phyloP scores from a whole-genome alignment of 257 asterid genomes.

The Craterostigma plantagineum region DNA sequence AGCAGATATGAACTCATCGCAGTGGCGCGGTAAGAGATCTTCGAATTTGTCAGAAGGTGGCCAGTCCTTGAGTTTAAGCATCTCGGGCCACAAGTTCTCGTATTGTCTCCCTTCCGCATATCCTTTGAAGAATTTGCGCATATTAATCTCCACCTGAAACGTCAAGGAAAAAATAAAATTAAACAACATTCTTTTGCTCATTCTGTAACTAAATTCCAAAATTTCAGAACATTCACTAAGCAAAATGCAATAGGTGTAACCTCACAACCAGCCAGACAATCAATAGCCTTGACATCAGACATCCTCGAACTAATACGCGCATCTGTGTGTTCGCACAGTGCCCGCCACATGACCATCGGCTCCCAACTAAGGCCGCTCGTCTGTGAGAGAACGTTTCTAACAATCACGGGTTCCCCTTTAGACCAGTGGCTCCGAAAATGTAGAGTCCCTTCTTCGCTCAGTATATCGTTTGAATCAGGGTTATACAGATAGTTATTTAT shows the following conservation, averaged over 20 bases:
- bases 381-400: constrained; percentile 49
- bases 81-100: constrained; percentile 75
- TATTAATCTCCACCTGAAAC: constrained; percentile 52
- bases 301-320: constrained; percentile 20
- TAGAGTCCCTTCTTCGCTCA: constrained; percentile 31
- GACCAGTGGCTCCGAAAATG: constrained; percentile 71
- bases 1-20: constrained; percentile 76
- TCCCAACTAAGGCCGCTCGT: constrained; percentile 88
- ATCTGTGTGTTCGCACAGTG: constrained; percentile 43
- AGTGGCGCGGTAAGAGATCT: constrained; percentile 77
- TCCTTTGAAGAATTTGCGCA: constrained; percentile 63
- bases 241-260: constrained; percentile 17
- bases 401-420: constrained; percentile 80
- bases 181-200: too few species aligned
- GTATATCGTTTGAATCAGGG: constrained; percentile 32
- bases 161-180: neutral
- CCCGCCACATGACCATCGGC: constrained; percentile 96
- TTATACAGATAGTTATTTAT: constrained; percentile 38
- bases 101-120: constrained; percentile 61
- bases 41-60: constrained; percentile 92
- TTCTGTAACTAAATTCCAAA: constrained; percentile 1
- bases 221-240: constrained; percentile 2
- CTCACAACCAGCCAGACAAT: constrained; percentile 86
- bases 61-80: constrained; percentile 97
- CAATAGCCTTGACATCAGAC: constrained; percentile 67